These are phyloP conservation scores for Porcisia hertigi DNA, from an alignment of 208 protist species.

Conservation along the genomic window DNA sequence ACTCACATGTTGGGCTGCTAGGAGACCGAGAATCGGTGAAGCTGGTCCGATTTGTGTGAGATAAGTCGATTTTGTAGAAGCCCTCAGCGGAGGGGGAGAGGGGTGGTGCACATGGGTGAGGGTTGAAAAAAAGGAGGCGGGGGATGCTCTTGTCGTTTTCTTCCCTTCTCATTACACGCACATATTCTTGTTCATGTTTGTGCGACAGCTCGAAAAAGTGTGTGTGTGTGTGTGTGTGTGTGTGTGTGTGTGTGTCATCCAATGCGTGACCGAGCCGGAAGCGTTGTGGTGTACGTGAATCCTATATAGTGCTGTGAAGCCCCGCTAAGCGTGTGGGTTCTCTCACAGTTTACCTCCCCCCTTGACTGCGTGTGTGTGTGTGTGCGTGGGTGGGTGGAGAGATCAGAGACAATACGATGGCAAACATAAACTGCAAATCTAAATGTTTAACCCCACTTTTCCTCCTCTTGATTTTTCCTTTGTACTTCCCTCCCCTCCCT, in stretches of 20 bases:
- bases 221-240: neutral
- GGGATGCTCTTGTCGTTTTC: neutral
- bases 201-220: neutral
- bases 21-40: conserved; percentile 70
- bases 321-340: conserved; percentile 17
- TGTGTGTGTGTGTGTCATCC: neutral
- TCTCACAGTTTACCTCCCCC: conserved; percentile 12
- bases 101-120: neutral
- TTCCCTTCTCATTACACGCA: neutral
- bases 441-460: neutral
- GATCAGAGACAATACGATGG: neutral
- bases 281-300: neutral
- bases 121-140: too few species aligned
- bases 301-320: neutral
- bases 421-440: neutral
- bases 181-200: neutral
- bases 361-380: neutral
- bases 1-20: conserved; percentile 39
- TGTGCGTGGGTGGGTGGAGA: neutral
- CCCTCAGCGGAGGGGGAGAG: neutral
- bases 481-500: neutral
- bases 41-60: conserved; percentile 53
- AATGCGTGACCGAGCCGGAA: neutral
- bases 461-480: neutral
- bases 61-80: neutral